These are phyloP conservation scores for Globisporangium splendens DNA, from an alignment of 352 stramenopile genomes.

Conservation along the genomic window DNA sequence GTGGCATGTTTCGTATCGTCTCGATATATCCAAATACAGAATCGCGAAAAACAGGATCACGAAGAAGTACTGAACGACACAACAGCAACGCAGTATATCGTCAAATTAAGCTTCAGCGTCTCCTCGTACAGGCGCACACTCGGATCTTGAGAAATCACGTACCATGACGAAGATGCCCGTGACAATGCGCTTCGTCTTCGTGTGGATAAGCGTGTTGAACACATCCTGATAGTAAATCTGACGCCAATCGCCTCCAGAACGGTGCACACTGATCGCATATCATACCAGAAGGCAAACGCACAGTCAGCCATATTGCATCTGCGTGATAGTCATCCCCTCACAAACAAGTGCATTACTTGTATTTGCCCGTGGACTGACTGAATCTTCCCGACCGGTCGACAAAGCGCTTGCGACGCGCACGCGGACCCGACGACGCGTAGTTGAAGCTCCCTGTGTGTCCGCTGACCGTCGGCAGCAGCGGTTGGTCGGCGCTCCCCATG, in stretches of 20 bases:
- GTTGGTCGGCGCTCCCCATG: conserved; percentile 24
- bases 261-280: conserved; percentile 21
- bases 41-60: conserved; percentile 82
- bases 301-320: not conserved
- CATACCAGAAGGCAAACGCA: conserved; percentile 7
- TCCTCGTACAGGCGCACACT: not conserved
- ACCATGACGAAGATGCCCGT: conserved; percentile 74
- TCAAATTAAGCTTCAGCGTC: not conserved
- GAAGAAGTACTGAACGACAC: conserved; percentile 57
- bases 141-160: conserved; percentile 5
- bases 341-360: conserved; percentile 35
- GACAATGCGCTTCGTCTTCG: conserved; percentile 74
- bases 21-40: conserved; percentile 67
- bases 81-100: not conserved
- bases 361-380: conserved; percentile 63
- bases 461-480: conserved; percentile 23
- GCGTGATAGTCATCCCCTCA: conserved; percentile 13
- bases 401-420: conserved; percentile 34
- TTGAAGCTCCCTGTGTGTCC: not conserved
- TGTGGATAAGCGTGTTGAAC: conserved; percentile 88
- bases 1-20: conserved; percentile 58
- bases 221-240: conserved; percentile 83
- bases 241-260: conserved; percentile 74
- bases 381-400: conserved; percentile 62
- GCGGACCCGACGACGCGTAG: not conserved